Evolutionary conservation across 2,329 filamentous ascomycete genomes (phyloP), one percentile per base, ranked within the genome.

Genomic region (Trichophyton mentagrophytes): DNA sequence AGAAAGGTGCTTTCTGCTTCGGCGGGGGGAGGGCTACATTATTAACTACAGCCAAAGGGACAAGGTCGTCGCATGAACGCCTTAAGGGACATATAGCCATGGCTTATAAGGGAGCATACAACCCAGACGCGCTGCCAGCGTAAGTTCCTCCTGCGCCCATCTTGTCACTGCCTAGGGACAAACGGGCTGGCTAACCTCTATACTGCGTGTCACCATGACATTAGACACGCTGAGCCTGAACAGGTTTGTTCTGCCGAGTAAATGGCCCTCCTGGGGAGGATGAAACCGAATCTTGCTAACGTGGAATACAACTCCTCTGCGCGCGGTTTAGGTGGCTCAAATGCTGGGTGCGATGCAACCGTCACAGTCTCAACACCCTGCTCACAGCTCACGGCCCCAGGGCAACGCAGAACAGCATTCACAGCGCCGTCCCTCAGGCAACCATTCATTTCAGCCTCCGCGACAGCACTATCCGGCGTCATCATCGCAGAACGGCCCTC

Each of bases 41-140:
- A 47, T 11, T 3, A 15, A 4, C 9, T 11, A 20, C 46, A 11
- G 20, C 46, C 20, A 2, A 11, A 13, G 27, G 3, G 46, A 25
- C 20, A 25, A 15, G 20, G 46, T 8, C 22, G 20, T 11, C 20
- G 46, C 46, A 49, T 27, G 20, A 49, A 27, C 25, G 25, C 8
- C 8, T 13, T 11, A 49, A 27, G 46, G 20, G 17, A 44, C 8
- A 30, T 1, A 27, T 49, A 57, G 40, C 11, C 7, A 97, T 97
- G 92, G 92, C 92, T 61, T 97, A 97, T 81, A 95, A 95, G 77
- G 85, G 85, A 73, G 84, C 87, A 61, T 93, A 90, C 78, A 95
- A 99, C 74, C 91, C 91, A 38, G 92, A 99, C 79, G 89, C 90
- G 72, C 84, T 99, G 65, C 92, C 92, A 71, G 90, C 90, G 88